A percentile compares a stretch with the other conserved stretches of the same genome.
Conservation (phyloP, 1,139 yeast species). For the Debaryomycetaceae sp. region DNA sequence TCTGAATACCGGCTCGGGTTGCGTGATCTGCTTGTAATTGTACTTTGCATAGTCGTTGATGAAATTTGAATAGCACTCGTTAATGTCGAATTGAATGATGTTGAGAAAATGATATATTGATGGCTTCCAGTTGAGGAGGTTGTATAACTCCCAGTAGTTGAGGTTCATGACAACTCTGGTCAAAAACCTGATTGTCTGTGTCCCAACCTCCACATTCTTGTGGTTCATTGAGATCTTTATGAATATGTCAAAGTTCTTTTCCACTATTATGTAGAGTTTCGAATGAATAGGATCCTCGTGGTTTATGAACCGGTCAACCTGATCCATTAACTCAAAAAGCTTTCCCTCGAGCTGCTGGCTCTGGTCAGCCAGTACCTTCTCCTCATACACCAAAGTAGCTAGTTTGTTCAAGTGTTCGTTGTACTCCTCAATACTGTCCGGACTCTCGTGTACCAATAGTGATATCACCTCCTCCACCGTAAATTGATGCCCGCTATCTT, state of each 20-base stretch:
- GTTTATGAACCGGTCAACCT: constrained; percentile 21
- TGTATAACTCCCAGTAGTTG: constrained; percentile 48
- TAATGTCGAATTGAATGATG: constrained; percentile 38
- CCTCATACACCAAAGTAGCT: constrained; percentile 25
- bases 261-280: constrained; percentile 33
- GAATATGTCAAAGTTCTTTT: constrained; percentile 38
- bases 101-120: constrained; percentile 40
- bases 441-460: constrained; percentile 26
- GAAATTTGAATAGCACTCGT: constrained; percentile 38
- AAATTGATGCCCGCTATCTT: background rate
- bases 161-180: constrained; percentile 37
- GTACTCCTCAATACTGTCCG: constrained; percentile 34
- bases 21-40: constrained; percentile 18
- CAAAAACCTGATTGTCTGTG: constrained; percentile 36
- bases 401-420: constrained; percentile 37
- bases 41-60: constrained; percentile 32
- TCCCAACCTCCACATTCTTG: constrained; percentile 29
- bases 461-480: constrained; percentile 24
- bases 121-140: constrained; percentile 43
- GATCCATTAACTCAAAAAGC: constrained; percentile 23
- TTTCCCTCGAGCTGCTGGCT: constrained; percentile 20
- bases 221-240: constrained; percentile 33
- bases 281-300: constrained; percentile 29
- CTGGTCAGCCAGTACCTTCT: constrained; percentile 14
- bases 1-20: constrained; percentile 13